Conservation (phyloP, 2,329 filamentous ascomycete species). For the Colletotrichum costaricense region DNA sequence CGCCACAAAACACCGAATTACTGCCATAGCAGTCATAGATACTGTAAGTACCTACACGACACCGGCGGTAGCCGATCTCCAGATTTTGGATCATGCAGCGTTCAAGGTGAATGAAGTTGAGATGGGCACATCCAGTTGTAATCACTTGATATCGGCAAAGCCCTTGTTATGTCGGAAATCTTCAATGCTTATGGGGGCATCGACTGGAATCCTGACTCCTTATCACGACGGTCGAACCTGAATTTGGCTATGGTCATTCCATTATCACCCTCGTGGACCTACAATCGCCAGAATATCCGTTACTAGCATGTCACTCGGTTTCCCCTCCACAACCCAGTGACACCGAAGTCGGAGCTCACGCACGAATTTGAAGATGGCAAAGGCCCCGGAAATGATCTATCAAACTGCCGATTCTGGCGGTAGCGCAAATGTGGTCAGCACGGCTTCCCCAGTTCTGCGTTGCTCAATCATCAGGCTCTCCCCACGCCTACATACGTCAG, state of each 20-base stretch:
- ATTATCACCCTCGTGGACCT: not conserved
- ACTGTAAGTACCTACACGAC: too few relatives aligned
- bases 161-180: too few relatives aligned
- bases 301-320: not conserved
- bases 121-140: too few relatives aligned
- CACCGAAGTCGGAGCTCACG: not conserved
- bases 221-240: not conserved
- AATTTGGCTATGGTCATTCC: not conserved
- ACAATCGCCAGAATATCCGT: not conserved
- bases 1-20: too few relatives aligned
- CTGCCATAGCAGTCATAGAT: too few relatives aligned
- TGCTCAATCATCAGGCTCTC: not conserved
- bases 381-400: not conserved
- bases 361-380: not conserved
- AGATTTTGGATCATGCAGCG: too few relatives aligned
- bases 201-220: not conserved
- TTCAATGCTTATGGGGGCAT: not conserved
- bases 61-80: too few relatives aligned
- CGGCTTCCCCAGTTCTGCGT: not conserved
- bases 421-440: not conserved
- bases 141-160: too few relatives aligned
- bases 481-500: not conserved
- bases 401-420: not conserved
- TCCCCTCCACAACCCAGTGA: too few relatives aligned
- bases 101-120: too few relatives aligned